Percentiles rank a stretch among this genome's conserved stretches.
Evolutionary conservation across 2,329 filamentous ascomycete species (phyloP).

Genomic region (Thelonectria rubi): DNA sequence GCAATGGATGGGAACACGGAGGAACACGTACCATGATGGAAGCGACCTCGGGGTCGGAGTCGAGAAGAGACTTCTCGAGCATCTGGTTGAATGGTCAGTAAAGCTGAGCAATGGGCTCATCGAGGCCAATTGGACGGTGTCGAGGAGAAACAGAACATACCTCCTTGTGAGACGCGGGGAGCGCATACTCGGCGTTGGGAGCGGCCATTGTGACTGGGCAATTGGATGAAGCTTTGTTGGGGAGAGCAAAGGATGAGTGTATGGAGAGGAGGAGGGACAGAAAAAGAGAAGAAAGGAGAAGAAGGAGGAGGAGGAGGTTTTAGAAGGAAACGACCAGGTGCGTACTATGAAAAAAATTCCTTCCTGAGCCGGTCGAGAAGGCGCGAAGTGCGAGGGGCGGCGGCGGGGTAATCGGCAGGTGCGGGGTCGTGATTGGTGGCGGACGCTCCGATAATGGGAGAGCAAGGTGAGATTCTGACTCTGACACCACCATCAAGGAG

Average conservation of each 20-base stretch:
- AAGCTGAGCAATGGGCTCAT: background rate
- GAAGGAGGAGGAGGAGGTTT: conserved; percentile 27
- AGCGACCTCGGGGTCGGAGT: conserved; percentile 92
- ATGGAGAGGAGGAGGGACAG: conserved; percentile 10
- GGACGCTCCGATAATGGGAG: conserved; percentile 33
- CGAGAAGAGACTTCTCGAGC: conserved; percentile 93
- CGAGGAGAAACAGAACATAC: conserved; percentile 46
- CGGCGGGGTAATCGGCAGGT: conserved; percentile 32
- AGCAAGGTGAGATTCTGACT: background rate
- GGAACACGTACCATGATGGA: conserved; percentile 83
- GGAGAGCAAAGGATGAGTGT: conserved; percentile 13
- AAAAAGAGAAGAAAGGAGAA: conserved; percentile 13
- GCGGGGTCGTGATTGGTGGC: conserved; percentile 40
- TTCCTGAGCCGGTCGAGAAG: conserved; percentile 11
- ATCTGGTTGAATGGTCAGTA: conserved; percentile 64
- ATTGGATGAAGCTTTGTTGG: conserved; percentile 16
- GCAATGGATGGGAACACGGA: background rate
- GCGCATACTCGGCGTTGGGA: conserved; percentile 59
- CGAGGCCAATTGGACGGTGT: conserved; percentile 36
- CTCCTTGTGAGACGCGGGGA: conserved; percentile 64
- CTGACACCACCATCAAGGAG: background rate
- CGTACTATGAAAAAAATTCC: conserved; percentile 28
- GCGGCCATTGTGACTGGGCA: conserved; percentile 51
- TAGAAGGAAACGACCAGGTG: conserved; percentile 24
- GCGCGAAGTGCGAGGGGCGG: conserved; percentile 23